A percentile compares a stretch with the other conserved stretches of the same genome.
Evolutionary conservation across 2,329 filamentous ascomycete genomes (phyloP).

Genomic region (Colletotrichum cordylinicola): DNA sequence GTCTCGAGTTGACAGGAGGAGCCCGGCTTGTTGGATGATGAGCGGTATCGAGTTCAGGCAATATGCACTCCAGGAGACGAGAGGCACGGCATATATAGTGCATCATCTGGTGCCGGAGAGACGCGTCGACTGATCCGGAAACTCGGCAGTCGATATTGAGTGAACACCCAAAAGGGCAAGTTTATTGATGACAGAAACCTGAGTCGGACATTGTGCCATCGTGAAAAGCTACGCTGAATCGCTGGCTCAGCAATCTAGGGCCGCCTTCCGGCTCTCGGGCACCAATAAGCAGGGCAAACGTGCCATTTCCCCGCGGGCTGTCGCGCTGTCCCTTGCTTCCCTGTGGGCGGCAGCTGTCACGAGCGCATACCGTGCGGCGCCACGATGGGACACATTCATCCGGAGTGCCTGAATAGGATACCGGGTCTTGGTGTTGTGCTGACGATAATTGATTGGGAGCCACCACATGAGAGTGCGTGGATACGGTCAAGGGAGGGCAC

Average conservation of each 20-base stretch:
- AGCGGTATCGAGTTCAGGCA: constrained; percentile 11
- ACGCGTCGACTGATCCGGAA: background rate
- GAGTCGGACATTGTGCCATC: background rate
- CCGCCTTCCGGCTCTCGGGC: background rate
- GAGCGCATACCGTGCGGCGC: background rate
- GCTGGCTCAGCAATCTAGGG: background rate
- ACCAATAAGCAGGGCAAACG: background rate
- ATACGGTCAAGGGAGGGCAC: background rate
- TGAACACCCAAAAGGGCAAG: background rate
- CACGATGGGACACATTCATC: constrained; percentile 13
- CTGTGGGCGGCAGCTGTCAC: background rate
- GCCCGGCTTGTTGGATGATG: background rate
- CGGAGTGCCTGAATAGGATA: constrained; percentile 14
- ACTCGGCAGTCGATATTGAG: background rate
- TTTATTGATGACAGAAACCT: background rate
- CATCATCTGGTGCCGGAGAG: background rate
- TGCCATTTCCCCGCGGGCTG: background rate
- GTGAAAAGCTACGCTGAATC: background rate
- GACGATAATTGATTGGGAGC: background rate
- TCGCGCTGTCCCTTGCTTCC: background rate
- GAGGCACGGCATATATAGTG: constrained; percentile 13
- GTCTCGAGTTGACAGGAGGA: background rate
- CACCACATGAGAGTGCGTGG: background rate
- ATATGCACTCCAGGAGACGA: background rate
- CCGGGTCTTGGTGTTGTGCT: background rate